A percentile compares a stretch with the other conserved stretches of the same genome.
Evolutionary conservation across 2,329 filamentous ascomycete genomes (phyloP).

Genomic region (Scopulariopsis brevicaulis): DNA sequence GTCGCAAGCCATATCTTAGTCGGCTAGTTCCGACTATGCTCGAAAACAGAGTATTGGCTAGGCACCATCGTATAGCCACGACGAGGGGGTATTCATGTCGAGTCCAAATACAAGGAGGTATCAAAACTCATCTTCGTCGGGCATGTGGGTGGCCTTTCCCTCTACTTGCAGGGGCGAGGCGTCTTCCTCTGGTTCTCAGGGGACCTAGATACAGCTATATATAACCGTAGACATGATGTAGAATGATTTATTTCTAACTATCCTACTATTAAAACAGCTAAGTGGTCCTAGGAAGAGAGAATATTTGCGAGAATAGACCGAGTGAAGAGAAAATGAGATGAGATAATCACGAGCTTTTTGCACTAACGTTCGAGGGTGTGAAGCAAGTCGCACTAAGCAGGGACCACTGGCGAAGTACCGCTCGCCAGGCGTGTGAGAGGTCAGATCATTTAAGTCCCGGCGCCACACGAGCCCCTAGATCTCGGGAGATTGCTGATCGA

Average conservation of each 20-base stretch:
- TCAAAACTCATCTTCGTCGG: slow-evolving; percentile 29
- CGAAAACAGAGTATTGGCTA: slow-evolving; percentile 14
- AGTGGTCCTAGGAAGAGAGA: neutral
- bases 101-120: too few species aligned
- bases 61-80: slow-evolving; percentile 21
- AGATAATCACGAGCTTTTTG: too few species aligned
- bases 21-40: slow-evolving; percentile 11
- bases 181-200: slow-evolving; percentile 25
- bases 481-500: too few species aligned
- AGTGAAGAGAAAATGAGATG: too few species aligned
- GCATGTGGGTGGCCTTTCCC: slow-evolving; percentile 37
- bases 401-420: too few species aligned
- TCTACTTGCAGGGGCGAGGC: slow-evolving; percentile 24
- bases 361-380: too few species aligned
- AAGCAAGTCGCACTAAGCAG: too few species aligned
- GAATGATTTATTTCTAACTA: neutral
- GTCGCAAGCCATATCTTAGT: slow-evolving; percentile 14
- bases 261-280: neutral
- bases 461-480: too few species aligned
- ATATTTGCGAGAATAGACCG: neutral
- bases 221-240: neutral
- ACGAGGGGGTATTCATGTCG: too few species aligned
- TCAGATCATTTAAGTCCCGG: too few species aligned
- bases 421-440: too few species aligned
- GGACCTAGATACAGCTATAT: slow-evolving; percentile 1